Evolutionary conservation across 2,329 filamentous ascomycete species (phyloP).

Genomic region (Cladophialophora chaetospira): DNA sequence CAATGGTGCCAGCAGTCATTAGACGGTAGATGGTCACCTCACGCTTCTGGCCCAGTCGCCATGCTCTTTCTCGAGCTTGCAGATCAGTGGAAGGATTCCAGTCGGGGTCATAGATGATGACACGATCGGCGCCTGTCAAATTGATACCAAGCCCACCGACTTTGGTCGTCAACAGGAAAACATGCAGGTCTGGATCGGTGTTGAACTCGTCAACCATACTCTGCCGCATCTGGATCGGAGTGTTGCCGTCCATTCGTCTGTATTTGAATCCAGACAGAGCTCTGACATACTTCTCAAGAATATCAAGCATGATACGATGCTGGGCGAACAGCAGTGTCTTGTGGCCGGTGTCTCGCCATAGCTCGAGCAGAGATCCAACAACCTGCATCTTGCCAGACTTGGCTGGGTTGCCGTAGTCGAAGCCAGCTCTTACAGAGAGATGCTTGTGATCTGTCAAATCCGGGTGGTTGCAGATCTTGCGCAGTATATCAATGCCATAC

Average conservation of each 20-base stretch:
- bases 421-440: slow-evolving; percentile 61
- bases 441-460: slow-evolving; percentile 74
- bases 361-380: slow-evolving; percentile 78
- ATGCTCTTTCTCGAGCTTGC: slow-evolving; percentile 91
- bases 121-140: slow-evolving; percentile 87
- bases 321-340: slow-evolving; percentile 94
- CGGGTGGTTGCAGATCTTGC: slow-evolving; percentile 97
- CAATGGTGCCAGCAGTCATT: slow-evolving; percentile 97
- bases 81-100: slow-evolving; percentile 98
- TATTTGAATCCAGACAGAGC: slow-evolving; percentile 71
- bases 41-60: slow-evolving; percentile 91
- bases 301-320: slow-evolving; percentile 92
- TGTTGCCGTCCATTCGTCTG: slow-evolving; percentile 90
- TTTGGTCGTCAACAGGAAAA: slow-evolving; percentile 93
- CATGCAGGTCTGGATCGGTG: slow-evolving; percentile 71
- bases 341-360: slow-evolving; percentile 91
- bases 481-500: slow-evolving; percentile 85
- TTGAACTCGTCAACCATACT: slow-evolving; percentile 92
- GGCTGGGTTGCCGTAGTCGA: slow-evolving; percentile 73
- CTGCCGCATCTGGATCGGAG: slow-evolving; percentile 85
- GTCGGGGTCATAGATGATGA: slow-evolving; percentile 98
- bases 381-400: slow-evolving; percentile 97
- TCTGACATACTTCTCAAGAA: slow-evolving; percentile 78
- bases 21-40: slow-evolving; percentile 95
- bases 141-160: slow-evolving; percentile 94